A percentile compares a stretch with the other conserved stretches of the same genome.
Conservation (phyloP, 441 rosid species). For the Populus hybrid region DNA sequence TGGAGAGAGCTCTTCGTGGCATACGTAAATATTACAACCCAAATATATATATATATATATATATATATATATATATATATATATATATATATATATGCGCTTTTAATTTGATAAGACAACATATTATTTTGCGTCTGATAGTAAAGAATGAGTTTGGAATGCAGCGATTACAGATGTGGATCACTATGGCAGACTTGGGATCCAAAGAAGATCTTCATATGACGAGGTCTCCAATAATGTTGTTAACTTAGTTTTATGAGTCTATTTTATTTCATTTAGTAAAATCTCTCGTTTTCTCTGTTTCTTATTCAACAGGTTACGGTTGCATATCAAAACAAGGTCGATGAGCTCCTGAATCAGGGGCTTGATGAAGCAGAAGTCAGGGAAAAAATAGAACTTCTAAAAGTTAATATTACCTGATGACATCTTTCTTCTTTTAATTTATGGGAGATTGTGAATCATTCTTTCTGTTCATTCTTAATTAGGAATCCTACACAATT, state of each 20-base stretch:
- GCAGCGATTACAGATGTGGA: constrained; percentile 87
- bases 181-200: constrained; percentile 73
- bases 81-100: background rate
- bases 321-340: constrained; percentile 46
- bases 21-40: constrained; percentile 39
- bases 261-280: background rate
- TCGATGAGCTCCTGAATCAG: constrained; percentile 46
- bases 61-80: no score
- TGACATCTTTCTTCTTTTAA: background rate
- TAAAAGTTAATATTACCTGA: constrained; percentile 40
- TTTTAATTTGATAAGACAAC: background rate
- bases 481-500: constrained; percentile 65
- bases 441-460: background rate
- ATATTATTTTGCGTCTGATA: background rate
- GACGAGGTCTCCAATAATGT: constrained; percentile 38
- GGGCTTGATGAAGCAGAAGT: constrained; percentile 55
- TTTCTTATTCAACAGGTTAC: constrained; percentile 36
- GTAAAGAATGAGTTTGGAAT: constrained; percentile 29
- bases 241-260: background rate
- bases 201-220: constrained; percentile 55
- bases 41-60: no score
- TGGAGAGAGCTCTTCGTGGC: constrained; percentile 85
- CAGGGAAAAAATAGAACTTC: constrained; percentile 38
- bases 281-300: background rate
- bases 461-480: background rate